Percentiles rank a stretch among this genome's conserved stretches.
Evolutionary conservation across 2,329 filamentous ascomycete species (phyloP).

Genomic region (Aspergillus hortae): DNA sequence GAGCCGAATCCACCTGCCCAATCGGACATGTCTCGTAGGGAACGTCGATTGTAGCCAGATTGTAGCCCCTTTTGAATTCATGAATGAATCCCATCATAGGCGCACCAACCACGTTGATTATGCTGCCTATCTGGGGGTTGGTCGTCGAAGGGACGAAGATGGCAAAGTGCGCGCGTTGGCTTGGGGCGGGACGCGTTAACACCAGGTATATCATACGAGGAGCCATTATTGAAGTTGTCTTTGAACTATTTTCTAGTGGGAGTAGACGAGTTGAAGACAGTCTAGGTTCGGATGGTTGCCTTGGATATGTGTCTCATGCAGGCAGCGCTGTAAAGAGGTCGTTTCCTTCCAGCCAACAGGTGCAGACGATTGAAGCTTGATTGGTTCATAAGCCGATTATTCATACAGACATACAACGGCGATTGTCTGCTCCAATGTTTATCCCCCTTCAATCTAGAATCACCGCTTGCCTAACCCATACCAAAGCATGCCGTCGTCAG

Average conservation of each 20-base stretch:
- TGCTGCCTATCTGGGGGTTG: conserved; percentile 17
- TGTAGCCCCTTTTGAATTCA: conserved; percentile 29
- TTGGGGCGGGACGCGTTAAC: conserved; percentile 17
- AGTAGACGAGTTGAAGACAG: too few relatives aligned
- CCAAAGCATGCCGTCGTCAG: background rate
- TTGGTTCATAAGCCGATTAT: too few relatives aligned
- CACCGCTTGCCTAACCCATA: too few relatives aligned
- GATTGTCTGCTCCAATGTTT: too few relatives aligned
- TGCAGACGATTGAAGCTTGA: too few relatives aligned
- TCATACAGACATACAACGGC: too few relatives aligned
- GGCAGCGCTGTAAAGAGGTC: too few relatives aligned
- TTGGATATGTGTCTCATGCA: too few relatives aligned
- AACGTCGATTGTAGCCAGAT: conserved; percentile 7
- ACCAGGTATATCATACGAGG: conserved; percentile 22
- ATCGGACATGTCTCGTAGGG: conserved; percentile 15
- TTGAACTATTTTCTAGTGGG: too few relatives aligned
- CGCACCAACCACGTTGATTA: conserved; percentile 31
- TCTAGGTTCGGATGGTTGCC: too few relatives aligned
- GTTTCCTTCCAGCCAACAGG: too few relatives aligned
- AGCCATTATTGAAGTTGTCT: conserved; percentile 11
- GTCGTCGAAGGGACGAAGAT: conserved; percentile 25
- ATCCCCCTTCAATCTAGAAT: too few relatives aligned
- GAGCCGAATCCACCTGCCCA: conserved; percentile 17
- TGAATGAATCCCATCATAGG: conserved; percentile 30
- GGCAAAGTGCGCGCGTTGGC: conserved; percentile 28